Evolutionary conservation across 345 rosid species (phyloP).

Genomic region (Psidium friedrichsthalianum): DNA sequence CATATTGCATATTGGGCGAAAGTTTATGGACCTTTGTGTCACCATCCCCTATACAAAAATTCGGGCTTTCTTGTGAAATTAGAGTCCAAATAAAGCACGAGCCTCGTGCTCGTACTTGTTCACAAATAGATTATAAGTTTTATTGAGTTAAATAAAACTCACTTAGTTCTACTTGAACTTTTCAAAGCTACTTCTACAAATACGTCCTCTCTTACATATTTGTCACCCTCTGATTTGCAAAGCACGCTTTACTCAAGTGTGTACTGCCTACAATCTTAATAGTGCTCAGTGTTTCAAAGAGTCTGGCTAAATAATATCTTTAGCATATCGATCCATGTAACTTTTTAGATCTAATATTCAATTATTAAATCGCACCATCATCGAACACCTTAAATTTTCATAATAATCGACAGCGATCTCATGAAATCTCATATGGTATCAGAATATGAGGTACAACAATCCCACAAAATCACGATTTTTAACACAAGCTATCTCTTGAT

Average conservation of each 20-base stretch:
- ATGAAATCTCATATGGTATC: not conserved
- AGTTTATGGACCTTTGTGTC: too few species aligned
- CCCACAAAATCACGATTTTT: too few species aligned
- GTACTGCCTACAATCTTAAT: not conserved
- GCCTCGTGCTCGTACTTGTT: not conserved
- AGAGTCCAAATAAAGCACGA: too few species aligned
- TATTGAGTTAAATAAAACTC: not conserved
- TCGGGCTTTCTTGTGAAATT: too few species aligned
- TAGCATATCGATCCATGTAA: not conserved
- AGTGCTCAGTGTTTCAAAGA: not conserved
- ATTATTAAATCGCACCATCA: not conserved
- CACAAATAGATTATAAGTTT: not conserved
- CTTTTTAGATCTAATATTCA: not conserved
- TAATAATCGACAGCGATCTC: rapidly evolving
- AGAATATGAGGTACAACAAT: rapidly evolving
- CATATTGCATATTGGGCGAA: too few species aligned
- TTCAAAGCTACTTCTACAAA: not conserved
- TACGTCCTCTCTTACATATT: not conserved
- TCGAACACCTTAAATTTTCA: not conserved
- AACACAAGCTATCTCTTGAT: not conserved
- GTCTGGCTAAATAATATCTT: not conserved
- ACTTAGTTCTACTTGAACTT: not conserved
- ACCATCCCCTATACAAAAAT: too few species aligned
- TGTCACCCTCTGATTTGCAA: not conserved
- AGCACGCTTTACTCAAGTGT: not conserved